A percentile compares a stretch with the other conserved stretches of the same genome.
phyloP scores from a whole-genome alignment of 176 grass and related monocot species.

The Triticum monococcum region DNA sequence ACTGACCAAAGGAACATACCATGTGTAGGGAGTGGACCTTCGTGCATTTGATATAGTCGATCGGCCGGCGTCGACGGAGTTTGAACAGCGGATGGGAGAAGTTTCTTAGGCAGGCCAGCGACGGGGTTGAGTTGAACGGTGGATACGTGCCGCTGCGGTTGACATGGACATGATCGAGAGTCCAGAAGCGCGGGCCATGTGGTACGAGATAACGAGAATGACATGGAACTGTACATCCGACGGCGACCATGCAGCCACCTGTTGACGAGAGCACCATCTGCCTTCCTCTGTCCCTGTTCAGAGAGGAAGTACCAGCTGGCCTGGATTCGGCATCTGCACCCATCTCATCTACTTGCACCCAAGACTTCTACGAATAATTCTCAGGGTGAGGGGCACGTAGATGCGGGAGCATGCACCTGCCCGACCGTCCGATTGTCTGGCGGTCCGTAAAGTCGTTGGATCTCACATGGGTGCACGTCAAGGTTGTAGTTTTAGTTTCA shows the following conservation, averaged over 20 bases:
- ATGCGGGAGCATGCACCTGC: too few species aligned
- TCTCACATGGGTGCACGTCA: too few species aligned
- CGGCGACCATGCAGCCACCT: background rate
- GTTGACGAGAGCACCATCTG: too few species aligned
- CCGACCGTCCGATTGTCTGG: too few species aligned
- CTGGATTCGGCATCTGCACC: background rate
- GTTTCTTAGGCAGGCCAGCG: background rate
- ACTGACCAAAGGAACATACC: too few species aligned
- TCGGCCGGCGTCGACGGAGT: background rate
- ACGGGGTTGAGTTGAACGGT: too few species aligned
- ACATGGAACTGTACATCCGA: background rate
- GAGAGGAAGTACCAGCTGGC: background rate
- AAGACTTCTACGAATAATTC: background rate
- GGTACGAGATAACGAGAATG: slow-evolving; percentile 15
- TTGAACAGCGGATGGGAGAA: background rate
- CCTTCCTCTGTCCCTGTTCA: background rate
- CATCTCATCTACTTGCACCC: background rate
- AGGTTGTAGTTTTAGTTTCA: too few species aligned
- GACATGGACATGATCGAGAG: background rate
- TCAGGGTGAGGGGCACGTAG: too few species aligned
- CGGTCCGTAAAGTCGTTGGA: too few species aligned
- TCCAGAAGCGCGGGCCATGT: background rate
- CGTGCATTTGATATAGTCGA: background rate
- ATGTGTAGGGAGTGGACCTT: background rate
- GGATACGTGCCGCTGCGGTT: too few species aligned